These are phyloP conservation scores for Boeremia exigua DNA, from an alignment of 2,329 filamentous ascomycete species.

Conservation along the genomic window DNA sequence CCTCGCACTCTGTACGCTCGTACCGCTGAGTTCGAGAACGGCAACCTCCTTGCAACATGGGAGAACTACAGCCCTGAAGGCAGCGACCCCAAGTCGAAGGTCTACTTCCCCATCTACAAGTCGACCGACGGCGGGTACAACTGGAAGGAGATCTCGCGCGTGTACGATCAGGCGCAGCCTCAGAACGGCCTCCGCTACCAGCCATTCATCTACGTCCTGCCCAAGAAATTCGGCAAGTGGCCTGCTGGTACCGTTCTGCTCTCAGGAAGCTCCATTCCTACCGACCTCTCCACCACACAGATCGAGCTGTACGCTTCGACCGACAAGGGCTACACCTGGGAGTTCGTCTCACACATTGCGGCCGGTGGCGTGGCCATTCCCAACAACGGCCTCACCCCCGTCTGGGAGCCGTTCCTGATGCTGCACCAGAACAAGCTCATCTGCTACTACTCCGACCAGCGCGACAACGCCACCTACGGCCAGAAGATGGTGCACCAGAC, in stretches of 20 bases:
- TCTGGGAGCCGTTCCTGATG: constrained; percentile 76
- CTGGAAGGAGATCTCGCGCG: constrained; percentile 68
- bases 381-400: constrained; percentile 69
- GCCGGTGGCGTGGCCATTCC: constrained; percentile 66
- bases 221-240: constrained; percentile 63
- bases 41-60: constrained; percentile 59
- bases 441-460: constrained; percentile 74
- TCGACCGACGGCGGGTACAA: constrained; percentile 56
- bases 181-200: constrained; percentile 72
- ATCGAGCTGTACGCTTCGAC: constrained; percentile 72
- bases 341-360: constrained; percentile 71
- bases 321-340: constrained; percentile 68
- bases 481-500: constrained; percentile 73
- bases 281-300: constrained; percentile 65
- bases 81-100: constrained; percentile 37
- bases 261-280: constrained; percentile 66
- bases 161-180: constrained; percentile 70
- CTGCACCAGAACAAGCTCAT: constrained; percentile 65
- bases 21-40: constrained; percentile 53
- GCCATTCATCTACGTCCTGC: constrained; percentile 70
- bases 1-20: constrained; percentile 61
- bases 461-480: constrained; percentile 65
- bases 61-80: constrained; percentile 59
- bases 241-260: constrained; percentile 68
- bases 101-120: constrained; percentile 56